Base-by-base conservation (phyloP, 441 rosid species). In the Erodium trifolium region DNA sequence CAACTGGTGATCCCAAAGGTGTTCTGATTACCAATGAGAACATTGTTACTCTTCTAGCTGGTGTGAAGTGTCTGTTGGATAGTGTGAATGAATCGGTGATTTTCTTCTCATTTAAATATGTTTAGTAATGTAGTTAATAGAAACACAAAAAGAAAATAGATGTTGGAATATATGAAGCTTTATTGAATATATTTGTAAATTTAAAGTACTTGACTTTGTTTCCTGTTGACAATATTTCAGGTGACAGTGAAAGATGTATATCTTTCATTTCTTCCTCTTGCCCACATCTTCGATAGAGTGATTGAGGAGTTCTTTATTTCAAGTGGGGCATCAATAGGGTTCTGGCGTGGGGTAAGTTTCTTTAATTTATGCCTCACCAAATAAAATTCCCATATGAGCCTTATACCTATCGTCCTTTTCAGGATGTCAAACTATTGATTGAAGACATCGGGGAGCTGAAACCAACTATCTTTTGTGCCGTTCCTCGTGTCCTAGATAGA, bases 1-100 rank as follows among this genome's bases (percentile, higher is more conserved):
- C 99, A 67, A 92, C 99, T 67, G 98, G 97, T 75, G 96, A 94
- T 71, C 99, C 99, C 13, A 94, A 90, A 77, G 99, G 99, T 78
- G 97, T 94, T 29, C 5, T 94, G 84, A 78, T 94, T 76, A 91
- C 99, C 73, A 94, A 94, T 73, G 89, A 88, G 3, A 87, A 81
- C 80, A 92, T 94, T 70, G 87, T 94, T 74, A 76, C 87, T 66
- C 75, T 90, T 65, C 72, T 90, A 71, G 85, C 89, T 19, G 97
- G 97, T 23, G 92, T 92, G 37, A 83, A 76, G 72, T 67, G 73
- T 71, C 77, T 91, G 10, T 75, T 94, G 11, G 78, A 77, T 60
- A 72, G 80, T 73, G 91, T 90, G 65, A 85, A 88, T 49, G 97
- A 90, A 77, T 6, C 74, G 72, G 98, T 93, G 75, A 68, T 78